Evolutionary conservation across 352 stramenopile genomes (phyloP).

Genomic region (Pythium monospermum): DNA sequence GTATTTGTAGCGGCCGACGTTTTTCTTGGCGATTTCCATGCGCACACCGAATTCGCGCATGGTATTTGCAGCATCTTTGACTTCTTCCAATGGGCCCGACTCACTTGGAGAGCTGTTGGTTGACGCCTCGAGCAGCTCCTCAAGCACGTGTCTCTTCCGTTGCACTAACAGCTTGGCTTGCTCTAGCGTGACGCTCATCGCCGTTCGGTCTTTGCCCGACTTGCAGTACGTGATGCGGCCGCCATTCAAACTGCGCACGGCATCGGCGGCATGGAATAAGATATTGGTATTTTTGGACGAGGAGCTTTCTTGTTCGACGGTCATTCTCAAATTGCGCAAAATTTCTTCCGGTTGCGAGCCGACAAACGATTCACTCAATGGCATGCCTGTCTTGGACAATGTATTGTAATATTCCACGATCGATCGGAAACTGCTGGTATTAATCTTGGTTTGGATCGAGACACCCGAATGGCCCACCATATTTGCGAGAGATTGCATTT

Average conservation of each 20-base stretch:
- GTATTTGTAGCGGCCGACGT: constrained; percentile 95
- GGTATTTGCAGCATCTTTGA: constrained; percentile 79
- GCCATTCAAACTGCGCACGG: constrained; percentile 88
- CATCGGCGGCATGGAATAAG: constrained; percentile 73
- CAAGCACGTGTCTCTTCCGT: constrained; percentile 62
- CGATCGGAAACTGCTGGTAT: constrained; percentile 63
- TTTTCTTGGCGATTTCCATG: constrained; percentile 96
- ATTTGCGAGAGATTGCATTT: constrained; percentile 92
- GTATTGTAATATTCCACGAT: constrained; percentile 78
- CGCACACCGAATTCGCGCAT: constrained; percentile 91
- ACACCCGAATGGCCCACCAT: constrained; percentile 76
- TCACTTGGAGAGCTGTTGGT: constrained; percentile 29
- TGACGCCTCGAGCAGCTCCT: constrained; percentile 61
- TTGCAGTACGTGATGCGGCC: constrained; percentile 96
- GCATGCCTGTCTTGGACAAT: constrained; percentile 36
- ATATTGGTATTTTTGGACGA: constrained; percentile 86
- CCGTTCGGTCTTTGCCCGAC: constrained; percentile 96
- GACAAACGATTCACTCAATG: constrained; percentile 41
- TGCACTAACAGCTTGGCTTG: constrained; percentile 88
- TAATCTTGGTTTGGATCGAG: constrained; percentile 81
- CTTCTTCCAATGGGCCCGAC: constrained; percentile 60
- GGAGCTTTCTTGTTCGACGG: constrained; percentile 68
- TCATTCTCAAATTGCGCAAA: constrained; percentile 54
- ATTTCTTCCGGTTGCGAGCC: constrained; percentile 66
- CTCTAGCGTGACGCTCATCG: constrained; percentile 96